These are phyloP conservation scores for Austroboletus niveus DNA, from an alignment of 1,284 basidiomycete species.

Conservation along the genomic window DNA sequence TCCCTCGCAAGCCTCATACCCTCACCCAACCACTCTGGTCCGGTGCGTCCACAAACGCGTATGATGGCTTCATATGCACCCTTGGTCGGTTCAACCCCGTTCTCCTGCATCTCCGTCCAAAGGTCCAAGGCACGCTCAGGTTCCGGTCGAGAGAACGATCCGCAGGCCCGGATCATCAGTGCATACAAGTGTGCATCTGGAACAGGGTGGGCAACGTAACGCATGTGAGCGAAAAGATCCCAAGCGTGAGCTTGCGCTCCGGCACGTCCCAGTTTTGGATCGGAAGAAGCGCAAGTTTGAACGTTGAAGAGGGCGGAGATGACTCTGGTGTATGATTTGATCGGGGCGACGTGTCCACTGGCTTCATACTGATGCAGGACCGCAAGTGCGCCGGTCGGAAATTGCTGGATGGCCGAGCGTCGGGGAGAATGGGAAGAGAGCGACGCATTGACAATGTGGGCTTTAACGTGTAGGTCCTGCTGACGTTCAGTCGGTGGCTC, in stretches of 20 bases:
- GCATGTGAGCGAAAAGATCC: conserved; percentile 96
- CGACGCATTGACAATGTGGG: conserved; percentile 42
- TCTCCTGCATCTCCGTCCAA: conserved; percentile 86
- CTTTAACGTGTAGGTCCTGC: conserved; percentile 66
- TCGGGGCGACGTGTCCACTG: conserved; percentile 55
- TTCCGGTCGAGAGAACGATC: conserved; percentile 57
- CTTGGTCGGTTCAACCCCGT: conserved; percentile 54
- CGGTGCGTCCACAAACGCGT: conserved; percentile 68
- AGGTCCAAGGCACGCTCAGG: conserved; percentile 92
- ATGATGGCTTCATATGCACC: conserved; percentile 84
- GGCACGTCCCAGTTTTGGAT: conserved; percentile 22
- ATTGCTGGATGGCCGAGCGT: conserved; percentile 24
- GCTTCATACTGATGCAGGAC: conserved; percentile 67
- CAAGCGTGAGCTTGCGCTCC: conserved; percentile 73
- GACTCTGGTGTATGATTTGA: conserved; percentile 62
- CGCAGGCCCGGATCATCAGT: conserved; percentile 88
- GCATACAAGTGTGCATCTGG: conserved; percentile 79
- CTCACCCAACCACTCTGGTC: conserved; percentile 65
- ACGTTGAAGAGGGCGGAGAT: conserved; percentile 62
- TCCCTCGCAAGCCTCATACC: conserved; percentile 77
- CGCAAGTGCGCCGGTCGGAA: conserved; percentile 56
- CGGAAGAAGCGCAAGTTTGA: conserved; percentile 36
- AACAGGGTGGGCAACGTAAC: conserved; percentile 85
- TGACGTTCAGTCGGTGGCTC: conserved; percentile 52
- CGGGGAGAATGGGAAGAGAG: conserved; percentile 14